Evolutionary conservation across 768 basidiomycete genomes (phyloP).

Genomic region (Suillus weaverae): DNA sequence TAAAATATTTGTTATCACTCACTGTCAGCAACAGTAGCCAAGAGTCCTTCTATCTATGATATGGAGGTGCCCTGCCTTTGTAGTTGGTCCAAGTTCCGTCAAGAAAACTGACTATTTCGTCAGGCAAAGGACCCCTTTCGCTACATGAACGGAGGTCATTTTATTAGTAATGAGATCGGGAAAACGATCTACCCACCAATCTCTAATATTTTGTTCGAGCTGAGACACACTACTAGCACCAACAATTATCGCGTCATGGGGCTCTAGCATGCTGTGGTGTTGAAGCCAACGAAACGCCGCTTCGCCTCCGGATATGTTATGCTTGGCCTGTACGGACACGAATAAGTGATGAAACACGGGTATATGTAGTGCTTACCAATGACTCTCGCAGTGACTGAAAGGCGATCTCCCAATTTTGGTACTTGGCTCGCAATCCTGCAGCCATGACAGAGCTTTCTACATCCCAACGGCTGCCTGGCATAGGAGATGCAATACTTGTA

Average conservation of each 20-base stretch:
- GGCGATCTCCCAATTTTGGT: neutral
- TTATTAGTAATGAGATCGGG: neutral
- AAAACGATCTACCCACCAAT: neutral
- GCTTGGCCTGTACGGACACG: constrained; percentile 8
- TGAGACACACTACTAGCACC: constrained; percentile 44
- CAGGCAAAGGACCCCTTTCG: neutral
- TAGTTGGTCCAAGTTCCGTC: constrained; percentile 5
- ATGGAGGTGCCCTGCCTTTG: constrained; percentile 1
- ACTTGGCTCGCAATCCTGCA: constrained; percentile 1
- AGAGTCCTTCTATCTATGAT: neutral
- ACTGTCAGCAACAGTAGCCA: neutral
- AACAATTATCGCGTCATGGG: constrained; percentile 43
- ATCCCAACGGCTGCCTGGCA: constrained; percentile 2
- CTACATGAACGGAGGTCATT: constrained; percentile 1
- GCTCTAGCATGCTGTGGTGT: constrained; percentile 43
- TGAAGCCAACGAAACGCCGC: constrained; percentile 48
- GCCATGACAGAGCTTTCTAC: neutral
- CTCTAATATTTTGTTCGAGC: constrained; percentile 28
- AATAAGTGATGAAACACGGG: neutral
- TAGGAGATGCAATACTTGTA: constrained; percentile 19
- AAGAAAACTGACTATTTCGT: constrained; percentile 5
- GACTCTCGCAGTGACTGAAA: neutral
- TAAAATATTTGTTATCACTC: neutral
- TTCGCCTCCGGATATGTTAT: constrained; percentile 42
- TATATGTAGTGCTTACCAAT: neutral